Evolutionary conservation across 148 eudicot species (phyloP).

Genomic region (Rhododendron mucronatum): DNA sequence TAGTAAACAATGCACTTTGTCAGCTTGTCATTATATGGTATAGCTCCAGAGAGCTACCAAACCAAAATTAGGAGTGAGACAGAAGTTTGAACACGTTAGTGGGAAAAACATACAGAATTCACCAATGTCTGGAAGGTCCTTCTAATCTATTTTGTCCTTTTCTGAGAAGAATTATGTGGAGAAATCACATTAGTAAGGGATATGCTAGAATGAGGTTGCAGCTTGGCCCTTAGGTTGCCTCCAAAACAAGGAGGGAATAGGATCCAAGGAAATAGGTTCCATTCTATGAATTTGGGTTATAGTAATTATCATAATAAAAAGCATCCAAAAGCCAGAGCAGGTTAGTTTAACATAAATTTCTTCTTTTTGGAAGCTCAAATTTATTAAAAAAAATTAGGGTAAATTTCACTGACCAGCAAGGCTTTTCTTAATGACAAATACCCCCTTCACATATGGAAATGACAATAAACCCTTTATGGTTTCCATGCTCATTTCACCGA

Average conservation of each 20-base stretch:
- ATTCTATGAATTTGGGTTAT: neutral
- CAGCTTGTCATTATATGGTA: neutral
- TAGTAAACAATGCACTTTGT: neutral
- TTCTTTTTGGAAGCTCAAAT: neutral
- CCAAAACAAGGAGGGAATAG: neutral
- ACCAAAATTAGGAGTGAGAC: neutral
- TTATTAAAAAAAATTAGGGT: neutral
- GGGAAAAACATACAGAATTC: neutral
- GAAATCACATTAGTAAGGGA: neutral
- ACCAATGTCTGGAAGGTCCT: neutral
- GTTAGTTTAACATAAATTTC: neutral
- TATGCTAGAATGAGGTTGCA: neutral
- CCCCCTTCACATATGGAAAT: neutral
- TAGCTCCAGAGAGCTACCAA: neutral
- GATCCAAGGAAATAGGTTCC: neutral
- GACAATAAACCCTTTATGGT: neutral
- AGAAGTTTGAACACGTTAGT: neutral
- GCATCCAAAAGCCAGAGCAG: neutral
- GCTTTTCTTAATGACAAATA: neutral
- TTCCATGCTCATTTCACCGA: neutral
- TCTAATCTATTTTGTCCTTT: neutral
- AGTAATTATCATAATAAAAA: neutral
- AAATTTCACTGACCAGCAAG: neutral
- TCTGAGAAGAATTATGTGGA: neutral
- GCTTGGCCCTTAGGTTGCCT: neutral